Percentiles rank a stretch among this genome's conserved stretches.
Conservation (phyloP, 1,284 basidiomycete species). For the Heterobasidion annosum region DNA sequence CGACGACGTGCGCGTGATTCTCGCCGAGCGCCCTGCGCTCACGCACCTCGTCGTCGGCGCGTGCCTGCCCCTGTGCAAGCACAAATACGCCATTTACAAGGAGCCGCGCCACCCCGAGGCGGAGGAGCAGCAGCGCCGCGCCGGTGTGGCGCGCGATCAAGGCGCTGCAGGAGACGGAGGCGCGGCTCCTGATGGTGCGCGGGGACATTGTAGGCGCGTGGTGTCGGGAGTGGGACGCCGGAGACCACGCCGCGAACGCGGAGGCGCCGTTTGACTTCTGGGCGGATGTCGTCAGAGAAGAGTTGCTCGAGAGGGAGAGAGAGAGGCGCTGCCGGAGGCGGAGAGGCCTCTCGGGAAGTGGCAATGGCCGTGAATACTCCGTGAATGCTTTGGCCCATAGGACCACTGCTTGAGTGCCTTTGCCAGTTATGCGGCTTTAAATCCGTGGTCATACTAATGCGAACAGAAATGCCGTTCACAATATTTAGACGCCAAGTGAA, state of each 20-base stretch:
- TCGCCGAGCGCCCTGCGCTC: constrained; percentile 18
- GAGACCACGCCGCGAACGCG: not conserved
- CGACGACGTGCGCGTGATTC: constrained; percentile 21
- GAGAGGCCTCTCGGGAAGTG: too few species aligned
- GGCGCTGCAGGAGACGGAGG: not conserved
- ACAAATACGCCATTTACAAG: too few species aligned
- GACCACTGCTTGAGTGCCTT: too few species aligned
- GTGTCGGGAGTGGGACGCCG: not conserved
- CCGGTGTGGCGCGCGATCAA: not conserved
- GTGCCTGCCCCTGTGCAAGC: too few species aligned
- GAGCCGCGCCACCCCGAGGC: not conserved
- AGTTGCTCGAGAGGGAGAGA: too few species aligned
- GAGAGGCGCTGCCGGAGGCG: too few species aligned
- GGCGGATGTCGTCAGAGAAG: not conserved
- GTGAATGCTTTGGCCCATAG: too few species aligned
- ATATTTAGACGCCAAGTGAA: too few species aligned
- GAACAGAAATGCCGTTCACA: too few species aligned
- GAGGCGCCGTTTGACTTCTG: not conserved
- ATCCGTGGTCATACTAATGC: too few species aligned
- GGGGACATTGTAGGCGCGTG: not conserved
- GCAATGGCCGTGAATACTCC: too few species aligned
- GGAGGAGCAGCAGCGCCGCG: not conserved
- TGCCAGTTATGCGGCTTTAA: too few species aligned
- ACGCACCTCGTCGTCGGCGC: constrained; percentile 20
- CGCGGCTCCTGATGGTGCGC: not conserved